Percentiles rank a stretch among this genome's conserved stretches.
phyloP scores from a whole-genome alignment of 371 early-diverging fungal species.

The Saksenaea vasiformis region DNA sequence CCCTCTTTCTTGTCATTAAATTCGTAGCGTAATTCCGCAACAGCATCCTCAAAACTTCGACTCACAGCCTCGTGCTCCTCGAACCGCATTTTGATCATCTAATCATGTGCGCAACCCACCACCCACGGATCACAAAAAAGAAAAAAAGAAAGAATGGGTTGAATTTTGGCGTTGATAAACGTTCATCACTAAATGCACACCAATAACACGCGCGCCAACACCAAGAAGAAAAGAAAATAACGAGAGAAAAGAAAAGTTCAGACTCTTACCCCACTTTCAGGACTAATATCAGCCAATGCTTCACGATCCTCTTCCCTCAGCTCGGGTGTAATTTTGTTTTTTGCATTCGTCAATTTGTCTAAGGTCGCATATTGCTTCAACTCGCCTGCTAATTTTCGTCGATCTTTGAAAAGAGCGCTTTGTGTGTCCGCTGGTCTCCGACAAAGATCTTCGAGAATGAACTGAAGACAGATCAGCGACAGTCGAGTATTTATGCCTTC shows the following conservation, averaged over 20 bases:
- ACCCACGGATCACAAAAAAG: neutral
- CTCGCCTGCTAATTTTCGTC: constrained; percentile 9
- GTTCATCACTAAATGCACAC: neutral
- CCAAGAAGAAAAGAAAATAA: neutral
- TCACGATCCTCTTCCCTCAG: constrained; percentile 10
- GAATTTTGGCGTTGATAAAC: neutral
- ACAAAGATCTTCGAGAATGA: constrained; percentile 9
- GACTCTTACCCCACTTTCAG: constrained; percentile 20
- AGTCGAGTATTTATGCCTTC: neutral
- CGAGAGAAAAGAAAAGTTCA: neutral
- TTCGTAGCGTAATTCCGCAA: constrained; percentile 44
- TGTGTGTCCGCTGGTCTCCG: constrained; percentile 7
- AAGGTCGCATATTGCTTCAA: constrained; percentile 5
- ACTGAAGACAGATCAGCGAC: neutral
- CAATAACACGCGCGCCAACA: neutral
- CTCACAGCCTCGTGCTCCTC: constrained; percentile 41
- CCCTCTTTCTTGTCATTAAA: constrained; percentile 11
- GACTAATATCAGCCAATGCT: constrained; percentile 19
- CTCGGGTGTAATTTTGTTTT: constrained; percentile 6
- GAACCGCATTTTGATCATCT: constrained; percentile 48
- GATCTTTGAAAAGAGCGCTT: constrained; percentile 10
- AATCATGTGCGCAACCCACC: constrained; percentile 1
- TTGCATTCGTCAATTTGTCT: constrained; percentile 7
- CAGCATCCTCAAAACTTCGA: constrained; percentile 46
- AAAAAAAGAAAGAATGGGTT: neutral